Evolutionary conservation across 129 eudicot genomes (phyloP).

Genomic region (Helianthus annuus): HanXRQr2.0-SUNRISE NC_035446.2:44535447-44535946

Average conservation of each 20-base stretch:
- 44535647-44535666: too few species aligned
- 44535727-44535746: neutral
- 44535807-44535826: conserved; percentile 87
- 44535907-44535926: conserved; percentile 83
- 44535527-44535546: neutral
- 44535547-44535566: neutral
- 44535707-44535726: neutral
- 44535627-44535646: too few species aligned
- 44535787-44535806: conserved; percentile 87
- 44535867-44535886: conserved; percentile 56
- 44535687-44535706: neutral
- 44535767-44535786: conserved; percentile 94
- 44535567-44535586: neutral
- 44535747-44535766: conserved; percentile 55
- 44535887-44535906: conserved; percentile 64
- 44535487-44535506: conserved; percentile 93
- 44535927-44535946: conserved; percentile 86
- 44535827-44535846: conserved; percentile 84
- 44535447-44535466: neutral
- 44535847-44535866: conserved; percentile 62
- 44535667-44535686: neutral
- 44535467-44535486: conserved; percentile 55
- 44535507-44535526: conserved; percentile 58
- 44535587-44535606: too few species aligned
- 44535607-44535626: too few species aligned